Evolutionary conservation across 306 rosid species (phyloP).

Genomic region (Abrus precatorius): DNA sequence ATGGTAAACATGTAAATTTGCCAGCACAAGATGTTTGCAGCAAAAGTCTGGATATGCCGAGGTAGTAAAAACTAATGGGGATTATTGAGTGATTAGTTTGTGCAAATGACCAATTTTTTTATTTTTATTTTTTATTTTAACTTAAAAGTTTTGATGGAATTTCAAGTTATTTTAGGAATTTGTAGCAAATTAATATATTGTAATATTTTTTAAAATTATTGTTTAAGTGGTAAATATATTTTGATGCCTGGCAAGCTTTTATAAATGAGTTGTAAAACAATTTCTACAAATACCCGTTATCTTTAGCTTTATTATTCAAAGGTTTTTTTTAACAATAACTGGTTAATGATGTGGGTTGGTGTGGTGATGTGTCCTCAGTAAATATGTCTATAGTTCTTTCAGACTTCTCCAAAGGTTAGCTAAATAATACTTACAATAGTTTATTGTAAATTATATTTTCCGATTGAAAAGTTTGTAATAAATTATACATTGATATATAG

Average conservation of each 20-base stretch:
- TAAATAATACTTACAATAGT: background rate
- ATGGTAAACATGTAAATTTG: slow-evolving; percentile 47
- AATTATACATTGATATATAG: background rate
- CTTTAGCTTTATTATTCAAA: background rate
- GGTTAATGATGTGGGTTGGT: background rate
- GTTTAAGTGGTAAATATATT: slow-evolving; percentile 29
- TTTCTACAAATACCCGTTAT: background rate
- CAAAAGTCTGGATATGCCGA: slow-evolving; percentile 34
- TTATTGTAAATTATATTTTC: background rate
- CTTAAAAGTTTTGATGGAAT: slow-evolving; percentile 6
- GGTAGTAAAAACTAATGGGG: slow-evolving; percentile 34
- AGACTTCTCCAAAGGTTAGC: background rate
- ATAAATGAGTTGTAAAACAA: background rate
- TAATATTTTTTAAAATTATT: background rate
- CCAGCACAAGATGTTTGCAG: slow-evolving; percentile 43
- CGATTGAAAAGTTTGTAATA: background rate
- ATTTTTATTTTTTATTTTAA: background rate
- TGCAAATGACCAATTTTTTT: slow-evolving; percentile 11
- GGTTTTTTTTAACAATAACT: background rate
- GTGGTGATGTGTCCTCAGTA: background rate
- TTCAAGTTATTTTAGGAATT: background rate
- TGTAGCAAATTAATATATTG: background rate
- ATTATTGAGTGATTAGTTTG: slow-evolving; percentile 22
- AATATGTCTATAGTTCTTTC: background rate
- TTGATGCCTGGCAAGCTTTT: background rate